Percentiles rank a stretch among this genome's conserved stretches.
Conservation (phyloP, 805 yeast species). For the Blastobotrys mokoenaii region DNA sequence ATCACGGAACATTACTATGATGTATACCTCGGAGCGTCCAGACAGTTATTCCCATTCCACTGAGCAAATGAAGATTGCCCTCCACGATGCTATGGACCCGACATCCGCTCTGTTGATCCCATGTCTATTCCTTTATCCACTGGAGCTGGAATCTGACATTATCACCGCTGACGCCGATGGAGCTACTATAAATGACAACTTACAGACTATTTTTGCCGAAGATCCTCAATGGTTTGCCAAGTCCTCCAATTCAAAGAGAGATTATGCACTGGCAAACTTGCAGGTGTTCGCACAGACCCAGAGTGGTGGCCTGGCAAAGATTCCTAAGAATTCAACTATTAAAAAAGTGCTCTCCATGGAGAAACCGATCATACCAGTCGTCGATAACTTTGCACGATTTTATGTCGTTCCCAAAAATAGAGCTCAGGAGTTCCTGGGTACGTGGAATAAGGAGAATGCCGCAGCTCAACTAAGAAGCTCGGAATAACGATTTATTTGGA, state of each 20-base stretch:
- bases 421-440: constrained; percentile 51
- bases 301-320: constrained; percentile 76
- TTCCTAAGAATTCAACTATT: constrained; percentile 68
- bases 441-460: constrained; percentile 27
- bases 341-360: constrained; percentile 55
- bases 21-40: constrained; percentile 34
- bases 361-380: constrained; percentile 61
- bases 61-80: constrained; percentile 24
- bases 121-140: constrained; percentile 71
- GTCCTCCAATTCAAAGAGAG: constrained; percentile 43
- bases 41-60: too few species aligned
- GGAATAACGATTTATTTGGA: background rate
- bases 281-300: constrained; percentile 76
- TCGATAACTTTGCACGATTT: constrained; percentile 63
- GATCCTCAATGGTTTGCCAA: constrained; percentile 60
- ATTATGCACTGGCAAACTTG: constrained; percentile 50
- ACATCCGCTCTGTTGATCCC: constrained; percentile 76
- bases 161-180: constrained; percentile 68
- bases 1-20: constrained; percentile 46
- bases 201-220: constrained; percentile 53
- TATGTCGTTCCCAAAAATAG: constrained; percentile 73
- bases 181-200: constrained; percentile 53
- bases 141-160: constrained; percentile 76
- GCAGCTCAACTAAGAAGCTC: background rate
- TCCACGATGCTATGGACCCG: constrained; percentile 30